Conservation (phyloP, 2,329 filamentous ascomycete genomes). For the Chrysoporthe deuterocubensis region DNA sequence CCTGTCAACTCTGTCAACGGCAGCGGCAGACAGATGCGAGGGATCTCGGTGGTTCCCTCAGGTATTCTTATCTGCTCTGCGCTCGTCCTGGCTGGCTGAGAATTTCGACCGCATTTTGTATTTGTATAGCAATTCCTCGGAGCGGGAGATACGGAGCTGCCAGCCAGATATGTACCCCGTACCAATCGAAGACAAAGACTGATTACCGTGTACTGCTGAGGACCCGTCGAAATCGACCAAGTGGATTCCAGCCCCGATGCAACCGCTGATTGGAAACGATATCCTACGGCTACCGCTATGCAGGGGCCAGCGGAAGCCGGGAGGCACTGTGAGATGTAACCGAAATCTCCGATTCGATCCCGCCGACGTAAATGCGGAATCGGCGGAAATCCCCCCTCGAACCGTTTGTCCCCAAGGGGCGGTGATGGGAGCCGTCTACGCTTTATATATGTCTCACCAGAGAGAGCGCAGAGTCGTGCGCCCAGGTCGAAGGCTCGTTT, state of each 20-base stretch:
- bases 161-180: not conserved
- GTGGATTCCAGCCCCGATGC: slow-evolving; percentile 3
- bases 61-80: not conserved
- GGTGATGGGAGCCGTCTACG: not conserved
- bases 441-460: not conserved
- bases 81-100: not conserved
- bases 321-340: not conserved
- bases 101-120: slow-evolving; percentile 8
- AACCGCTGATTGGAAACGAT: slow-evolving; percentile 12
- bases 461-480: not conserved
- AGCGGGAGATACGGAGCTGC: not conserved
- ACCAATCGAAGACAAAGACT: not conserved
- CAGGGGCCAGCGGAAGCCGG: slow-evolving; percentile 8
- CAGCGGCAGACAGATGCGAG: not conserved
- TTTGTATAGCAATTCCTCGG: not conserved
- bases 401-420: not conserved
- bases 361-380: not conserved
- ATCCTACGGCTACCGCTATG: slow-evolving; percentile 15
- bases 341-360: slow-evolving; percentile 6
- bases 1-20: not conserved
- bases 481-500: not conserved
- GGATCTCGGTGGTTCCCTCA: not conserved
- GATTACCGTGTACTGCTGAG: not conserved
- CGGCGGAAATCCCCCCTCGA: not conserved
- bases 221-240: slow-evolving; percentile 1